Evolutionary conservation across 1,139 yeast genomes (phyloP).

Genomic region (Kodamaea anthophila): DNA sequence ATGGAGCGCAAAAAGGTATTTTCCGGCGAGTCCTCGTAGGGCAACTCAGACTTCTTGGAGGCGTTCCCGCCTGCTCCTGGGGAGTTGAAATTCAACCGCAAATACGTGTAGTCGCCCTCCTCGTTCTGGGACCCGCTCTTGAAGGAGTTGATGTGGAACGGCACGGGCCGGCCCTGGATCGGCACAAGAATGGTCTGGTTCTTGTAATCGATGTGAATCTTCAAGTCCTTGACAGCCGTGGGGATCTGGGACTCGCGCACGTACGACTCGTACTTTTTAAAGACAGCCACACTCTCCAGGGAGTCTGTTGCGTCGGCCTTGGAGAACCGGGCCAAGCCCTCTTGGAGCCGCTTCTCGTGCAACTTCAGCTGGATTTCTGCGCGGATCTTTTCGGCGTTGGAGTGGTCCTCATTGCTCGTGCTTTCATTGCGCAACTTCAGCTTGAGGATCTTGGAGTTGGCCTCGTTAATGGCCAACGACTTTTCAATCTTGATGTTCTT

Average conservation of each 20-base stretch:
- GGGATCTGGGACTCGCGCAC: slow-evolving; percentile 92
- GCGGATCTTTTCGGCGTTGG: slow-evolving; percentile 70
- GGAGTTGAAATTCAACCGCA: slow-evolving; percentile 86
- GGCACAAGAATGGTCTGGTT: slow-evolving; percentile 88
- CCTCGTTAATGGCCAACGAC: slow-evolving; percentile 25
- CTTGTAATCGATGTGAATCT: slow-evolving; percentile 81
- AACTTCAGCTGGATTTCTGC: slow-evolving; percentile 77
- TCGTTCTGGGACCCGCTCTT: slow-evolving; percentile 94
- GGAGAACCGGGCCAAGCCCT: slow-evolving; percentile 73
- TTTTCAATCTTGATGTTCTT: slow-evolving; percentile 29
- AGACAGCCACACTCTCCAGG: slow-evolving; percentile 64
- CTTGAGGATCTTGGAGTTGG: slow-evolving; percentile 59
- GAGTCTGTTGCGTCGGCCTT: slow-evolving; percentile 67
- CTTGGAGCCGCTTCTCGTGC: slow-evolving; percentile 80
- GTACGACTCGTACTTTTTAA: slow-evolving; percentile 91
- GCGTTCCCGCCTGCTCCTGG: slow-evolving; percentile 81
- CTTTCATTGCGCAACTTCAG: slow-evolving; percentile 74
- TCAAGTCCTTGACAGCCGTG: slow-evolving; percentile 69
- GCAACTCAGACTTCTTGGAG: slow-evolving; percentile 69
- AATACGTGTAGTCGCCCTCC: slow-evolving; percentile 90
- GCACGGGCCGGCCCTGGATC: slow-evolving; percentile 93
- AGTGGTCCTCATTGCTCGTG: slow-evolving; percentile 60
- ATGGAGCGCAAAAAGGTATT: slow-evolving; percentile 83
- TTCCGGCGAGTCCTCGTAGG: slow-evolving; percentile 84
- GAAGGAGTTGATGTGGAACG: slow-evolving; percentile 91